Evolutionary conservation across 108 stramenopile species (phyloP).

Genomic region (Halocafeteria seosinensis): DNA sequence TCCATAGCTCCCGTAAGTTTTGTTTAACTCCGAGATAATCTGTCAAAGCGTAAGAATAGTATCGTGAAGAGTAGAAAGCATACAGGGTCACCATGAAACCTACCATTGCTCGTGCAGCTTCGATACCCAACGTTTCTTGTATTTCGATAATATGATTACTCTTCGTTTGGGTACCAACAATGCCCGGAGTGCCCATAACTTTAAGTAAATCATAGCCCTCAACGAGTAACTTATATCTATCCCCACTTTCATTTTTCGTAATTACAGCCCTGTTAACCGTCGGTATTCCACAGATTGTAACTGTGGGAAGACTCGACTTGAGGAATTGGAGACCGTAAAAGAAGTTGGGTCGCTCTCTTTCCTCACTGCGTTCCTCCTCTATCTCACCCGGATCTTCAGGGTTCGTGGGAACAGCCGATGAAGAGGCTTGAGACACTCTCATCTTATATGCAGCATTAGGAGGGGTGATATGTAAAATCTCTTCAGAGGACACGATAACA

Average conservation of each 20-base stretch:
- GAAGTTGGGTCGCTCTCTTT: neutral
- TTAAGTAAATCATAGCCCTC: conserved; percentile 86
- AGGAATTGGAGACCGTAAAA: conserved; percentile 78
- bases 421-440: neutral
- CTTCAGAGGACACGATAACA: conserved; percentile 2
- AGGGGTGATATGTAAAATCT: neutral
- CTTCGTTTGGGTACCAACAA: conserved; percentile 65
- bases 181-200: conserved; percentile 80
- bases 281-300: conserved; percentile 86
- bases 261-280: conserved; percentile 85
- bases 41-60: too few species aligned
- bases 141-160: conserved; percentile 94
- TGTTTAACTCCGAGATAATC: conserved; percentile 70
- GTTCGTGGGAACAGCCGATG: neutral
- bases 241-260: conserved; percentile 59
- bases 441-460: neutral
- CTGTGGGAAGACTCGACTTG: conserved; percentile 63
- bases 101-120: conserved; percentile 75
- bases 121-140: conserved; percentile 71
- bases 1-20: conserved; percentile 86
- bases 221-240: conserved; percentile 67
- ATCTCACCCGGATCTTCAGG: neutral
- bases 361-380: neutral
- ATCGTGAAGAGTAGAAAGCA: too few species aligned
- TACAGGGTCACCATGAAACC: too few species aligned